Evolutionary conservation across 768 basidiomycete species (phyloP), one percentile per base, ranked within the genome.

Genomic region (Calocera viscosa): DNA sequence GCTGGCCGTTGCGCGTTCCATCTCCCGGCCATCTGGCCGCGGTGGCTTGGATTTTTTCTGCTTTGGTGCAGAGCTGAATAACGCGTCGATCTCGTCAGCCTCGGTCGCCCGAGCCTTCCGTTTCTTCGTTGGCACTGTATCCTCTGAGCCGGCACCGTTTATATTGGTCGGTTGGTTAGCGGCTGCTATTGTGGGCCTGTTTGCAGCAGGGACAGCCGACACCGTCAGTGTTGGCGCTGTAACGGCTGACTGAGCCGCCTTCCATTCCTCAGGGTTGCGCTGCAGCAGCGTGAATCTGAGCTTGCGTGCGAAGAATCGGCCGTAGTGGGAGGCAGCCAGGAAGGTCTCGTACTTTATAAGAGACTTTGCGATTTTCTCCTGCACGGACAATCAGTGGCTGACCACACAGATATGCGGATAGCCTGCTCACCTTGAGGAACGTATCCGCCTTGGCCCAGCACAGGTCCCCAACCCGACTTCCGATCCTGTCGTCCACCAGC

Each of bases 291-390:
- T 82, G 7, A 98, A 75, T 69, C 90, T 87, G 68, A 95, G 78
- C 71, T 85, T 87, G 40, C 87, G 82, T 28, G 84, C 84, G 70
- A 98, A 93, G 79, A 85, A 96, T 74, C 89, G 90, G 28, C 93
- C 95, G 71, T 87, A 95, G 73, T 83, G 88, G 0, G 90, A 91
- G 11, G 80, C 86, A 0, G 86, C 84, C 16, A 98, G 83, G 19
- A 80, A 80, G 34, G 84, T 82, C 68, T 92, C 88, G 68, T 90
- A 82, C 0, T 83, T 77, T 16, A 91, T 76, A 12, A 97, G 79
- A 26, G 90, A 89, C 17, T 85, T 84, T 1, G 89, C 94, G 65
- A 99, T 91, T 76, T 94, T 95, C 78, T 96, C 94, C 91, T 95
- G 70, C 24, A 38, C 22, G 60, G 12, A 28, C 28, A 11, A 24